Percentiles rank a stretch among this genome's conserved stretches.
These are phyloP conservation scores for Tolypocladium cylindrosporum DNA, from an alignment of 2,329 filamentous ascomycete species.

Conservation along the genomic window DNA sequence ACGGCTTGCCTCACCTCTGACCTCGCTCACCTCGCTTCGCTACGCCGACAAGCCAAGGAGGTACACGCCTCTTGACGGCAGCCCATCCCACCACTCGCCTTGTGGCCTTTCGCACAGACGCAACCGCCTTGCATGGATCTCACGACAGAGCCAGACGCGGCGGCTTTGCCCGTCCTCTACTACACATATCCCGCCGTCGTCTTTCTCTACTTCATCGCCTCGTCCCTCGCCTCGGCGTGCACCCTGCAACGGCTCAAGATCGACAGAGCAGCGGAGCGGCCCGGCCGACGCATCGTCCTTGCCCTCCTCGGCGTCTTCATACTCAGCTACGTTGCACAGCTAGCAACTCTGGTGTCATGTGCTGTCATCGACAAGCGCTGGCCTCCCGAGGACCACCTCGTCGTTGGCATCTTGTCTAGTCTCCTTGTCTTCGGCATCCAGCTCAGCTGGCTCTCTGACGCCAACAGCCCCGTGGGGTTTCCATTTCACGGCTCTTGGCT, in stretches of 20 bases:
- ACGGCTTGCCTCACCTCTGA: background rate
- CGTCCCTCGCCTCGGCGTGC: constrained; percentile 40
- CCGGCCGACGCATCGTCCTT: constrained; percentile 15
- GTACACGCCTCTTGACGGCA: background rate
- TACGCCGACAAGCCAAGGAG: background rate
- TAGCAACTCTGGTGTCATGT: constrained; percentile 27
- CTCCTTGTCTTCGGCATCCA: constrained; percentile 55
- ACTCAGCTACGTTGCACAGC: constrained; percentile 37
- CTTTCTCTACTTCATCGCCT: constrained; percentile 46
- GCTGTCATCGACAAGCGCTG: constrained; percentile 24
- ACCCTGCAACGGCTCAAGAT: constrained; percentile 36
- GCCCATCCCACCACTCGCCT: background rate
- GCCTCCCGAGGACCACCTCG: constrained; percentile 34
- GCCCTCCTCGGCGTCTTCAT: constrained; percentile 35
- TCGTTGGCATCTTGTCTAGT: constrained; percentile 51
- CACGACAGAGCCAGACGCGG: constrained; percentile 5
- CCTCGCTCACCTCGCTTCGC: background rate
- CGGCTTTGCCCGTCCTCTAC: constrained; percentile 36
- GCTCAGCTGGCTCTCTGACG: constrained; percentile 42
- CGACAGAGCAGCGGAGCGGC: constrained; percentile 6
- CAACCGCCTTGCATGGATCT: constrained; percentile 9
- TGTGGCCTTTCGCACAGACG: background rate
- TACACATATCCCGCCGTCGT: constrained; percentile 48
- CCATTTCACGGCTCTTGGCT: constrained; percentile 55
- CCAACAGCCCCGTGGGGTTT: constrained; percentile 45